Conservation (phyloP, 148 eudicot genomes). For the Camellia japonica region DNA sequence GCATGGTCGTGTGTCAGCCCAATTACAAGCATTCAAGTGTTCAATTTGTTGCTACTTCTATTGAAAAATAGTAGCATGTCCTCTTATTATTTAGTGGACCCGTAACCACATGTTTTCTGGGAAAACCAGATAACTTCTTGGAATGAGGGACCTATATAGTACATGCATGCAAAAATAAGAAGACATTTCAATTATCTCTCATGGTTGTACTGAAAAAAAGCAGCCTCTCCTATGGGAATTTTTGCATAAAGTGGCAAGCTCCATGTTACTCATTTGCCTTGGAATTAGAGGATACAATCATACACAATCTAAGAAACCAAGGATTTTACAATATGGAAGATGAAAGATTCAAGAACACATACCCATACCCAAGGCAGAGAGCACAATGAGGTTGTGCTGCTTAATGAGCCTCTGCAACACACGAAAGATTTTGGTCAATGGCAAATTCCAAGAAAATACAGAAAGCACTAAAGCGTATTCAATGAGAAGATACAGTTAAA, state of each 20-base stretch:
- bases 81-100: too few species aligned
- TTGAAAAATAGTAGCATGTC: too few species aligned
- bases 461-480: not conserved
- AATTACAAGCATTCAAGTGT: too few species aligned
- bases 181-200: not conserved
- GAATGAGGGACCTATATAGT: too few species aligned
- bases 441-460: not conserved
- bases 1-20: too few species aligned
- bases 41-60: too few species aligned
- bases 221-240: not conserved
- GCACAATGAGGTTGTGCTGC: constrained; percentile 44
- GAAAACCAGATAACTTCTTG: too few species aligned
- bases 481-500: too few species aligned
- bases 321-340: not conserved
- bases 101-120: too few species aligned
- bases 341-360: constrained; percentile 10
- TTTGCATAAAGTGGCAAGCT: not conserved
- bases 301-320: not conserved
- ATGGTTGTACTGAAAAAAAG: not conserved
- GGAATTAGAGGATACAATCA: too few species aligned
- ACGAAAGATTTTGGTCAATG: not conserved
- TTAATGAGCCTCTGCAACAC: constrained; percentile 44
- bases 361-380: constrained; percentile 60
- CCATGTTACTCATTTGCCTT: not conserved
- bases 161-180: not conserved